phyloP scores from a whole-genome alignment of 176 grass and related monocot genomes.

The Eleusine coracana region DNA sequence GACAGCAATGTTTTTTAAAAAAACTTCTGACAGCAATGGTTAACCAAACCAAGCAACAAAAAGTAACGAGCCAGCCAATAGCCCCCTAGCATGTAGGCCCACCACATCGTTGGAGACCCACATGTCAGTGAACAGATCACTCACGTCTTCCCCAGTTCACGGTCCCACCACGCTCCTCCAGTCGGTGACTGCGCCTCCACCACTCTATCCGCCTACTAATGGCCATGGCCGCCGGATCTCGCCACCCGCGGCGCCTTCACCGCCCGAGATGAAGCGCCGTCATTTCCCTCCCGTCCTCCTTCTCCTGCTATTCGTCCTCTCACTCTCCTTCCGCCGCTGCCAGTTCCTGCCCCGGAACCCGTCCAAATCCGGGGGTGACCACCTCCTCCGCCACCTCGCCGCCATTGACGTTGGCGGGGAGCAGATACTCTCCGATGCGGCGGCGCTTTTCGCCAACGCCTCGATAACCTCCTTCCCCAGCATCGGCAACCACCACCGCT shows the following conservation, averaged over 20 bases:
- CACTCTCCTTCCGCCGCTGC: conserved; percentile 31
- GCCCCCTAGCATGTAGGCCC: too few relatives aligned
- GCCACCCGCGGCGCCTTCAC: background rate
- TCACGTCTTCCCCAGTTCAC: background rate
- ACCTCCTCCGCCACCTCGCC: conserved; percentile 35
- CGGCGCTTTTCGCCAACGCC: conserved; percentile 34
- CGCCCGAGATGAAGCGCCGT: conserved; percentile 8
- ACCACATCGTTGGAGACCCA: background rate
- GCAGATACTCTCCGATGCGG: background rate
- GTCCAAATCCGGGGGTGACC: background rate
- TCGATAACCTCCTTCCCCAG: conserved; percentile 42
- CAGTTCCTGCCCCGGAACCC: background rate
- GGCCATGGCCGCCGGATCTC: background rate
- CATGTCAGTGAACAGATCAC: background rate
- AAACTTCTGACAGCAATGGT: too few relatives aligned
- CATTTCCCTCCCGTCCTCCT: background rate
- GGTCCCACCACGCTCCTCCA: conserved; percentile 5
- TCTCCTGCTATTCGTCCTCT: conserved; percentile 6
- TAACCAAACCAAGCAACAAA: too few relatives aligned
- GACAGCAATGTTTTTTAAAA: too few relatives aligned
- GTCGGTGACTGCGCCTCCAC: background rate
- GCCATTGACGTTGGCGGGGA: conserved; percentile 3
- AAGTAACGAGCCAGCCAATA: too few relatives aligned
- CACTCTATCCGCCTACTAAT: background rate
- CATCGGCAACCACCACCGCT: conserved; percentile 45